Evolutionary conservation across 2,329 filamentous ascomycete genomes (phyloP).

Genomic region (Aspergillus puulaauensis): DNA sequence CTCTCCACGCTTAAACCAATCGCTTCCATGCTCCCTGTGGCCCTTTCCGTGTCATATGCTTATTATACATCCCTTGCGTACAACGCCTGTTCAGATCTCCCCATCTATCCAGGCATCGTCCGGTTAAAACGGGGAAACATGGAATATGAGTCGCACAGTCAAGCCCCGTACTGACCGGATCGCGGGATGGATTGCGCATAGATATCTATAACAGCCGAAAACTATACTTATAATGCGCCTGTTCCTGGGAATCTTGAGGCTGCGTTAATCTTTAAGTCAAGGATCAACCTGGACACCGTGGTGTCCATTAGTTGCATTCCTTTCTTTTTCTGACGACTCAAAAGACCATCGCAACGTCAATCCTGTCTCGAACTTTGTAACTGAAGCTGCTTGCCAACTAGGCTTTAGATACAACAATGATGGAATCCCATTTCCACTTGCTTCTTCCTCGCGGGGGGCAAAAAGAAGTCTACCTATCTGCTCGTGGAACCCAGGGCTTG

Average conservation of each 20-base stretch:
- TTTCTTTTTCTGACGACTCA: neutral
- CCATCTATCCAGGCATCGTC: constrained; percentile 16
- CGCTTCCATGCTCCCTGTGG: constrained; percentile 7
- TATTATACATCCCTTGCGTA: constrained; percentile 24
- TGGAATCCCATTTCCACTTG: constrained; percentile 17
- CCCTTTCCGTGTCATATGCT: constrained; percentile 14
- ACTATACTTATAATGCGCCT: neutral
- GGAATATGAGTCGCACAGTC: constrained; percentile 19
- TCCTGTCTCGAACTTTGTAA: neutral
- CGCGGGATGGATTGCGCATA: constrained; percentile 10
- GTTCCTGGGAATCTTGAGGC: neutral
- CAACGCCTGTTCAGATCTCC: constrained; percentile 8
- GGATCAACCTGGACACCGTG: neutral
- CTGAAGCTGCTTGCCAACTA: neutral
- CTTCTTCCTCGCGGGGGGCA: constrained; percentile 18
- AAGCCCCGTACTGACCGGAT: constrained; percentile 9
- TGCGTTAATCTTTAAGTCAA: neutral
- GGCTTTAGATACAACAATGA: constrained; percentile 17
- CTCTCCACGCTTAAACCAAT: constrained; percentile 4
- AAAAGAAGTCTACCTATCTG: constrained; percentile 21
- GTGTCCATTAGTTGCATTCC: neutral
- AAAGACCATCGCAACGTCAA: too few relatives aligned
- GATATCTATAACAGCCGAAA: neutral
- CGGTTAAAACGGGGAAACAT: constrained; percentile 21
- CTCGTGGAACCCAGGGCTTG: constrained; percentile 27